Evolutionary conservation across 2,329 filamentous ascomycete genomes (phyloP).

Genomic region (Sarocladiaceae sp.): DNA sequence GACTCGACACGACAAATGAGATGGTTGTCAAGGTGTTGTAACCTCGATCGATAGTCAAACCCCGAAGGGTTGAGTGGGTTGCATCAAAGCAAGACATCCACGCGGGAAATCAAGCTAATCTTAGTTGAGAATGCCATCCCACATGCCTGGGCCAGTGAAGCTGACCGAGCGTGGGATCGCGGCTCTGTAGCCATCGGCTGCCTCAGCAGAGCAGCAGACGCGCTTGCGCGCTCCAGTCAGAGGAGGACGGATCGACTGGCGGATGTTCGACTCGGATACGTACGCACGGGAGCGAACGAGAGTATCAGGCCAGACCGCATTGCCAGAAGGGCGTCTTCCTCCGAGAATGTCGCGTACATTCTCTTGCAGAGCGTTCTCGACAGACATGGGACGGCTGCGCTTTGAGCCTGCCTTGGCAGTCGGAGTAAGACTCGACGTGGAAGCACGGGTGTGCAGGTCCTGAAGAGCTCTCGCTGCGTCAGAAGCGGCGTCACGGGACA

Average conservation of each 20-base stretch:
- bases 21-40: background rate
- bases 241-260: constrained; percentile 34
- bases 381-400: constrained; percentile 45
- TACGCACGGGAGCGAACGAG: constrained; percentile 29
- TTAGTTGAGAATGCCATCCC: constrained; percentile 13
- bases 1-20: constrained; percentile 3
- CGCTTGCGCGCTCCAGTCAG: constrained; percentile 53
- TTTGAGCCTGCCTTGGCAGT: constrained; percentile 40
- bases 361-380: constrained; percentile 56
- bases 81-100: background rate
- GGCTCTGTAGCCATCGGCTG: constrained; percentile 39
- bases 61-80: background rate
- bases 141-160: constrained; percentile 12
- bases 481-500: constrained; percentile 35
- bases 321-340: constrained; percentile 23
- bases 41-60: background rate
- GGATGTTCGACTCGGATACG: constrained; percentile 20
- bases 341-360: constrained; percentile 59
- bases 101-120: background rate
- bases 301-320: constrained; percentile 28
- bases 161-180: constrained; percentile 17
- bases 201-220: constrained; percentile 59
- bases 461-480: constrained; percentile 54
- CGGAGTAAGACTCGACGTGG: constrained; percentile 18
- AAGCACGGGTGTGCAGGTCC: constrained; percentile 51